Conservation (phyloP, 768 basidiomycete genomes). For the Termitomyces eurrhizus region DNA sequence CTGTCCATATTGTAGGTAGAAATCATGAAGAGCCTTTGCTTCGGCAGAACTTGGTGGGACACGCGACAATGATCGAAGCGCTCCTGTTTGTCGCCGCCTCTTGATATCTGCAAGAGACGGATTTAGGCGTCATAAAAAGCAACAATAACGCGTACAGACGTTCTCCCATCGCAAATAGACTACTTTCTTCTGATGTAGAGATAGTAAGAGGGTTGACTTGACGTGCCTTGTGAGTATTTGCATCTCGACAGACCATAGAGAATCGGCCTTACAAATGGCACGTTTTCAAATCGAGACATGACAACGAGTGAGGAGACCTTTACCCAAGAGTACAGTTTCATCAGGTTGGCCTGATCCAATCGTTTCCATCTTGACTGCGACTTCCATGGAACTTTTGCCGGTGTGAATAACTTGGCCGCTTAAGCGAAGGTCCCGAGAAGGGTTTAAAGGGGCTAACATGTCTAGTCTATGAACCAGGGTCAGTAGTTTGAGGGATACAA, state of each 20-base stretch:
- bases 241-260: constrained; percentile 83
- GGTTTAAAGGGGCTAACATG: constrained; percentile 57
- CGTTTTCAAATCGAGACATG: neutral
- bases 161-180: constrained; percentile 63
- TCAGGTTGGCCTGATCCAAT: constrained; percentile 42
- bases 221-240: constrained; percentile 57
- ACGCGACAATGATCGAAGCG: constrained; percentile 58
- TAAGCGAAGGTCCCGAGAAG: constrained; percentile 63
- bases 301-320: neutral
- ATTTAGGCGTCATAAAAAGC: neutral
- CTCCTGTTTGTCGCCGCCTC: constrained; percentile 47
- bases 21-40: constrained; percentile 62
- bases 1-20: constrained; percentile 60
- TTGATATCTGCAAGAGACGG: constrained; percentile 49
- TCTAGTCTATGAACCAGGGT: constrained; percentile 44
- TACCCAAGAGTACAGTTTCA: constrained; percentile 67
- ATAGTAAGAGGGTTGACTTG: constrained; percentile 61
- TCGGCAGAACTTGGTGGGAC: constrained; percentile 74
- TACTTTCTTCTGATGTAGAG: constrained; percentile 57
- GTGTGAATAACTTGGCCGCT: constrained; percentile 82
- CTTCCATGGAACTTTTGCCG: constrained; percentile 76
- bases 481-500: neutral
- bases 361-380: constrained; percentile 82
- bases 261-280: constrained; percentile 61
- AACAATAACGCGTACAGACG: constrained; percentile 35